Conservation (phyloP, 306 rosid species). For the Rosa chinensis region DNA sequence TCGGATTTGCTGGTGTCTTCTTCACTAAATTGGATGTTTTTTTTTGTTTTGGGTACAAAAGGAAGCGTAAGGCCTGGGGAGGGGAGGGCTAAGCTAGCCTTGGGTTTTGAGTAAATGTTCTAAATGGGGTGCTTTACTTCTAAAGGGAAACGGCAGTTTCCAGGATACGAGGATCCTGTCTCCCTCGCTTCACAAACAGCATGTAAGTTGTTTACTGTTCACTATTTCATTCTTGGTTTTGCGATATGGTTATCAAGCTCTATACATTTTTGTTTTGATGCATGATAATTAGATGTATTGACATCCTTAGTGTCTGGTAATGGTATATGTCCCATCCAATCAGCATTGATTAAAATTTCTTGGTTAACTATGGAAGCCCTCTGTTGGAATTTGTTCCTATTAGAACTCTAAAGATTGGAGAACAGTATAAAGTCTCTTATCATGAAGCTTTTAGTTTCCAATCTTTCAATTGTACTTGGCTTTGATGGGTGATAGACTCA, state of each 20-base stretch:
- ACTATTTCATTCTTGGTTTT: constrained; percentile 2
- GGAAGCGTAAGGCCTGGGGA: constrained; percentile 13
- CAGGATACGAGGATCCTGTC: constrained; percentile 57
- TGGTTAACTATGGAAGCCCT: neutral
- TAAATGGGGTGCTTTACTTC: constrained; percentile 85
- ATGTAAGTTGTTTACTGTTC: constrained; percentile 51
- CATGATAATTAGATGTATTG: neutral
- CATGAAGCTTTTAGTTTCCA: too few relatives aligned
- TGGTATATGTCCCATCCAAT: neutral
- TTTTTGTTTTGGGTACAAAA: neutral
- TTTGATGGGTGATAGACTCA: too few relatives aligned
- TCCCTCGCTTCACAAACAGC: constrained; percentile 77
- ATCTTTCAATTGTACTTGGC: too few relatives aligned
- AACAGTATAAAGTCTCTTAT: too few relatives aligned
- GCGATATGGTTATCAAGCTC: neutral
- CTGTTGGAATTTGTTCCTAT: neutral
- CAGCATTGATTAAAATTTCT: neutral
- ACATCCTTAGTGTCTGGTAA: neutral
- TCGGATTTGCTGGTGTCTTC: constrained; percentile 17
- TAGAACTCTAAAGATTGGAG: too few relatives aligned
- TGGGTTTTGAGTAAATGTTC: constrained; percentile 2
- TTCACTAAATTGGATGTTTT: constrained; percentile 15
- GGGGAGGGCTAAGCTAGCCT: constrained; percentile 11
- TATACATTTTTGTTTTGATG: neutral
- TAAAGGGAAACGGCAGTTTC: constrained; percentile 40